A percentile compares a stretch with the other conserved stretches of the same genome.
Evolutionary conservation across 768 basidiomycete genomes (phyloP).

Genomic region (Hygrophorus russula): DNA sequence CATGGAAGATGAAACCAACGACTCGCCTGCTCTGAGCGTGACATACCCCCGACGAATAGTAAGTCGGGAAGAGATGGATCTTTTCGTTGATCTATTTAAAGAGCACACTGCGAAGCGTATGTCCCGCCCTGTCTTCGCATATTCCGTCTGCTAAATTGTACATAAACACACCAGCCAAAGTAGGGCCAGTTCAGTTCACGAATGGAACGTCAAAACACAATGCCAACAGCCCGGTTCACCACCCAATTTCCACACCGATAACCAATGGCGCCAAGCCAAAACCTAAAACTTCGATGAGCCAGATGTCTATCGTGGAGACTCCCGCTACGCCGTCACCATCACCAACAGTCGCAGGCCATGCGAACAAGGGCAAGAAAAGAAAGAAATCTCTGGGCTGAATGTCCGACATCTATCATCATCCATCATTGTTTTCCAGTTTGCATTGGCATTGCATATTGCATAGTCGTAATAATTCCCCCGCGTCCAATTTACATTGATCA

Average conservation of each 20-base stretch:
- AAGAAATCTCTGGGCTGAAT: constrained; percentile 34
- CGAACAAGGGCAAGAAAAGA: constrained; percentile 32
- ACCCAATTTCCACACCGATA: background rate
- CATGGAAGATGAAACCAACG: constrained; percentile 29
- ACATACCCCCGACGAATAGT: constrained; percentile 23
- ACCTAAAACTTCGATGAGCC: background rate
- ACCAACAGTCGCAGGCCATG: constrained; percentile 18
- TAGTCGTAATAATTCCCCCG: background rate
- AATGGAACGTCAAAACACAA: background rate
- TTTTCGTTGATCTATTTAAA: constrained; percentile 56
- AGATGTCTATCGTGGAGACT: background rate
- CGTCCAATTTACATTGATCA: background rate
- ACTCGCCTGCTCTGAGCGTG: constrained; percentile 12
- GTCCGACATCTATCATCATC: background rate
- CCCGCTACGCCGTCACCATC: constrained; percentile 12
- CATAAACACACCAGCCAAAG: background rate
- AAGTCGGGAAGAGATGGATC: constrained; percentile 42
- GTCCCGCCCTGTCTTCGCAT: constrained; percentile 6
- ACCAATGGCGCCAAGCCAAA: constrained; percentile 1
- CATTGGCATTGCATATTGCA: constrained; percentile 1
- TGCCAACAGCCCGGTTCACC: background rate
- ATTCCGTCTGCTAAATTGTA: background rate
- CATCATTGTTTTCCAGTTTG: background rate
- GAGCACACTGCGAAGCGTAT: constrained; percentile 32
- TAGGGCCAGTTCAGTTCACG: background rate